Evolutionary conservation across 2,329 filamentous ascomycete genomes (phyloP).

Genomic region (Neophaeococcomyces mojaviensis): DNA sequence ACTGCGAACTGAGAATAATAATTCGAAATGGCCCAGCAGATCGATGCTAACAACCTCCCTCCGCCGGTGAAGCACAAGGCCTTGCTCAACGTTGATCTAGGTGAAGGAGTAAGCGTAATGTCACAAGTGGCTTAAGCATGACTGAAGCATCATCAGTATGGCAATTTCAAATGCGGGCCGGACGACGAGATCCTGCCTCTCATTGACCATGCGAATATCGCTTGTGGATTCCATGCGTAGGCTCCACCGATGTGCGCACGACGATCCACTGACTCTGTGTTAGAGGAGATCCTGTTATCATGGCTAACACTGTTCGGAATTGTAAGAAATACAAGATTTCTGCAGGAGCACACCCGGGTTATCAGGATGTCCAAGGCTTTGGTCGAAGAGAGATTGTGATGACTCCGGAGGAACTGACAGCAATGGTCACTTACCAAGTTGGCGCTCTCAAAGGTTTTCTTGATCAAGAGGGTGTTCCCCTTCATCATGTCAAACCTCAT

Average conservation of each 20-base stretch:
- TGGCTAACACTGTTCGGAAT: conserved; percentile 51
- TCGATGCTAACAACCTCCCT: conserved; percentile 5
- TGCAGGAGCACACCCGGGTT: conserved; percentile 56
- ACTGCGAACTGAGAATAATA: not conserved
- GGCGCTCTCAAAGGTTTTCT: conserved; percentile 56
- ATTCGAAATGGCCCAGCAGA: conserved; percentile 13
- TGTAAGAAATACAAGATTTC: conserved; percentile 52
- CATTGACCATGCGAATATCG: conserved; percentile 57
- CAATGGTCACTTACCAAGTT: conserved; percentile 55
- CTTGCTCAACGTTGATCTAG: conserved; percentile 42
- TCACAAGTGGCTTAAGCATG: not conserved
- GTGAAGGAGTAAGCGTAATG: conserved; percentile 31
- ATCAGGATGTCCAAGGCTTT: conserved; percentile 57
- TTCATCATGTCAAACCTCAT: conserved; percentile 59
- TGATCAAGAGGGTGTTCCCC: conserved; percentile 46
- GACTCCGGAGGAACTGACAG: conserved; percentile 48
- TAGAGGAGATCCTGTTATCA: conserved; percentile 54
- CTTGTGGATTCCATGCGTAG: conserved; percentile 50
- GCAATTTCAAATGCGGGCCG: conserved; percentile 44
- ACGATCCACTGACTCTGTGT: not conserved
- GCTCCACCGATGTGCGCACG: conserved; percentile 9
- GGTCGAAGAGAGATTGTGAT: conserved; percentile 56
- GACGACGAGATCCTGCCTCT: conserved; percentile 55
- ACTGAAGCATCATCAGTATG: conserved; percentile 27
- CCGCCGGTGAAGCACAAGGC: conserved; percentile 45